These are phyloP conservation scores for Chaetomiaceae sp. DNA, from an alignment of 2,329 filamentous ascomycete genomes.

Conservation along the genomic window DNA sequence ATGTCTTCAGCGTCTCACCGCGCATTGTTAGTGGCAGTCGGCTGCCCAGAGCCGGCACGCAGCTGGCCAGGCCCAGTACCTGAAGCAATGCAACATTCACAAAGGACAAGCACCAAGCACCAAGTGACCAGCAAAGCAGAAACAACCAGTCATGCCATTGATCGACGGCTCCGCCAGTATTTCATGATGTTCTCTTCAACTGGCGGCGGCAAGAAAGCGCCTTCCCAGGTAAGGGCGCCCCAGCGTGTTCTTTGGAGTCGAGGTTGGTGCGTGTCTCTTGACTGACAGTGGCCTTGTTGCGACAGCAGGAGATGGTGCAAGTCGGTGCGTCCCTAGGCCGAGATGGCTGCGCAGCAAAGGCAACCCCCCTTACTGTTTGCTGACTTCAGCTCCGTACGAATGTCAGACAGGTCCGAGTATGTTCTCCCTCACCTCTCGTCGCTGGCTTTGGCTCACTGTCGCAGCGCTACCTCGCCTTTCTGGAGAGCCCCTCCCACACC, in stretches of 20 bases:
- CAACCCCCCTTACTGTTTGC: constrained; percentile 2
- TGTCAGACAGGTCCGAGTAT: constrained; percentile 57
- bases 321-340: constrained; percentile 64
- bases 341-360: neutral
- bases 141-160: constrained; percentile 20
- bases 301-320: constrained; percentile 93
- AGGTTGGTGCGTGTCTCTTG: too few species aligned
- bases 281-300: constrained; percentile 26
- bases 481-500: constrained; percentile 57
- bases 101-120: neutral
- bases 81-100: too few species aligned
- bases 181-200: constrained; percentile 58
- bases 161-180: constrained; percentile 3
- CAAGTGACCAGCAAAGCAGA: neutral
- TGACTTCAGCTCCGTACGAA: constrained; percentile 17
- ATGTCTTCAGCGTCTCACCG: neutral
- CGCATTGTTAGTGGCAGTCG: neutral
- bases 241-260: constrained; percentile 26
- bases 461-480: constrained; percentile 80
- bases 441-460: constrained; percentile 28
- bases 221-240: constrained; percentile 54
- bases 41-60: constrained; percentile 17
- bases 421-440: constrained; percentile 31
- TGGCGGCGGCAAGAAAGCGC: constrained; percentile 61
- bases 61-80: constrained; percentile 7